Conservation (phyloP, 1,284 basidiomycete species). For the Bondarzewia mesenterica region DNA sequence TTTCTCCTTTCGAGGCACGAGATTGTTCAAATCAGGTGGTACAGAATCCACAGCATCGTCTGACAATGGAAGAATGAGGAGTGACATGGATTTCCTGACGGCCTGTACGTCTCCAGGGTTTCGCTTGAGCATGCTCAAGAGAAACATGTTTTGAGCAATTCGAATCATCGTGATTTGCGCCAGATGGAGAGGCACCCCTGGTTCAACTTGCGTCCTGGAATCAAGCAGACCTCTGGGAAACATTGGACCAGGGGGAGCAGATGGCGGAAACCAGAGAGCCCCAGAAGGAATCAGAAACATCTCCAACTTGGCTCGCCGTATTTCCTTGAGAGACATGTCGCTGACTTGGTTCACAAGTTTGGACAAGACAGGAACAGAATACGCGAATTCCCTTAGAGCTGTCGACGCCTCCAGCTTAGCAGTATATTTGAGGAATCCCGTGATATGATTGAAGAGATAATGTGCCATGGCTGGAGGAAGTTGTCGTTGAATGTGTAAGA, state of each 20-base stretch:
- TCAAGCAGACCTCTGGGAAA: slow-evolving; percentile 39
- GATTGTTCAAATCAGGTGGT: slow-evolving; percentile 34
- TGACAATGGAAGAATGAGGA: slow-evolving; percentile 48
- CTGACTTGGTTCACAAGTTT: slow-evolving; percentile 56
- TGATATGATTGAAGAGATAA: slow-evolving; percentile 60
- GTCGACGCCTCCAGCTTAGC: slow-evolving; percentile 36
- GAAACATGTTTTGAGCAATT: slow-evolving; percentile 65
- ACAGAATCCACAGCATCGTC: slow-evolving; percentile 24
- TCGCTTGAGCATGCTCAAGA: slow-evolving; percentile 55
- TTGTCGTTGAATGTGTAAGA: slow-evolving; percentile 43
- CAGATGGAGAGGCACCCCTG: slow-evolving; percentile 36
- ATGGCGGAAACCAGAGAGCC: slow-evolving; percentile 53
- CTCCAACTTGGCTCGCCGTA: slow-evolving; percentile 70
- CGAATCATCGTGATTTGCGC: slow-evolving; percentile 58
- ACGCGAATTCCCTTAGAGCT: slow-evolving; percentile 44
- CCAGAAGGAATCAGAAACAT: slow-evolving; percentile 63
- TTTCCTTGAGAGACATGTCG: slow-evolving; percentile 66
- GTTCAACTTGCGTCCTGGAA: slow-evolving; percentile 32
- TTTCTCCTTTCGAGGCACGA: slow-evolving; percentile 23
- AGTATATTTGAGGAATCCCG: slow-evolving; percentile 58
- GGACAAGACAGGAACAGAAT: slow-evolving; percentile 48
- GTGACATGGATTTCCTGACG: slow-evolving; percentile 61
- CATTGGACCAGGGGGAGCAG: slow-evolving; percentile 46
- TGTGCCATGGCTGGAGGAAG: slow-evolving; percentile 64
- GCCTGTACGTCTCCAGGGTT: slow-evolving; percentile 66